Conservation (phyloP, 1,139 yeast species). For the Candida labiduridarum region DNA sequence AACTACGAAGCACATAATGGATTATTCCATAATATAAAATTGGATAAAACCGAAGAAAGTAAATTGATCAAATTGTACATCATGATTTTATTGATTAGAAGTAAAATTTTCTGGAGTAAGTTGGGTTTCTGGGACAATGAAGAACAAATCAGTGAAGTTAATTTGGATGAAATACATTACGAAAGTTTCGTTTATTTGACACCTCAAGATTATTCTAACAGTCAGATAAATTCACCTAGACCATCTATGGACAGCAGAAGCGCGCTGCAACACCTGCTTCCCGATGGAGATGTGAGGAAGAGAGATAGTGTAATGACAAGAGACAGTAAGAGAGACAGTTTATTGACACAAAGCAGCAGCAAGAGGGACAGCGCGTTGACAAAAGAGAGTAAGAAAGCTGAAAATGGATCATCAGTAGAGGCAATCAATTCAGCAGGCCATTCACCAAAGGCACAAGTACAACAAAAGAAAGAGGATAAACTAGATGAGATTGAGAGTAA, state of each 20-base stretch:
- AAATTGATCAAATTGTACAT: conserved; percentile 30
- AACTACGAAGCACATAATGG: conserved; percentile 15
- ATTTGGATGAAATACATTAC: conserved; percentile 29
- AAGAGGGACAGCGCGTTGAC: not conserved
- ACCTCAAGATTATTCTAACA: conserved; percentile 9
- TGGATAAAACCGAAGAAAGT: conserved; percentile 24
- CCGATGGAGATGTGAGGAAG: not conserved
- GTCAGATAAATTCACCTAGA: not conserved
- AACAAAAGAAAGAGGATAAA: not conserved
- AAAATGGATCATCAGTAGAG: not conserved
- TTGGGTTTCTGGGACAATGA: conserved; percentile 65
- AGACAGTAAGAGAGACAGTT: not conserved
- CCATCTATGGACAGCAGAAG: not conserved
- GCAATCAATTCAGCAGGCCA: not conserved
- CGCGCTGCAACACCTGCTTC: not conserved
- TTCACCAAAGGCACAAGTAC: not conserved
- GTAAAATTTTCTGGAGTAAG: conserved; percentile 78
- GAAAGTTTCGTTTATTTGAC: conserved; percentile 22
- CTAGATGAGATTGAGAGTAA: not conserved
- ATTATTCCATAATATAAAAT: conserved; percentile 14
- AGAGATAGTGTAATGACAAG: conserved; percentile 1
- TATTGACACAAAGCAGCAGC: not conserved
- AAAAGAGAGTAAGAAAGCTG: not conserved
- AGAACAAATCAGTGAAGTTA: conserved; percentile 33
- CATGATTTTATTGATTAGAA: conserved; percentile 33